phyloP scores from a whole-genome alignment of 305 asterid species.

The Plantago lanceolata region DNA sequence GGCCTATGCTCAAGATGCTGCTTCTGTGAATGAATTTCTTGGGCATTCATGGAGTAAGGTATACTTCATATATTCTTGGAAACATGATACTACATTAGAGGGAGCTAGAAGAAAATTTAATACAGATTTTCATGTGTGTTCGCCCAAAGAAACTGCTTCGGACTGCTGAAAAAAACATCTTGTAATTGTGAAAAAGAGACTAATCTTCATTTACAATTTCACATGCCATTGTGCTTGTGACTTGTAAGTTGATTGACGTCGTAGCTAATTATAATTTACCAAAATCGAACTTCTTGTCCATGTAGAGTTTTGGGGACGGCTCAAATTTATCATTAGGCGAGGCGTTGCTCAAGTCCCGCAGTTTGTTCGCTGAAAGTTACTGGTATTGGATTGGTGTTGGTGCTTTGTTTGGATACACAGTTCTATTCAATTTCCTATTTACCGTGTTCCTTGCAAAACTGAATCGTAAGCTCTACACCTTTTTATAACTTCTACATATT shows the following conservation, averaged over 20 bases:
- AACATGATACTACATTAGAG: too few species aligned
- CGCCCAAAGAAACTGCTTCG: conserved; percentile 12
- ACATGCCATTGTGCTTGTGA: neutral
- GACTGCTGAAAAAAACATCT: neutral
- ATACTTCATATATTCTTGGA: conserved; percentile 18
- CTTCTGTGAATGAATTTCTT: conserved; percentile 88
- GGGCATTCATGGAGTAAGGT: conserved; percentile 96
- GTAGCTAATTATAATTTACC: conserved; percentile 16
- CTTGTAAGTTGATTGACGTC: conserved; percentile 1
- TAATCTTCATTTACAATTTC: conserved; percentile 5
- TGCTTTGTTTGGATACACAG: conserved; percentile 79
- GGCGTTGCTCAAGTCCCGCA: conserved; percentile 76
- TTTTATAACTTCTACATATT: conserved; percentile 15
- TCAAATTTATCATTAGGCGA: conserved; percentile 60
- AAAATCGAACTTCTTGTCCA: conserved; percentile 26
- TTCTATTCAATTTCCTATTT: conserved; percentile 75
- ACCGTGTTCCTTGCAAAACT: conserved; percentile 71
- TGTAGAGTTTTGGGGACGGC: conserved; percentile 59
- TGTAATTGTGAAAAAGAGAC: neutral
- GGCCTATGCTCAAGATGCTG: conserved; percentile 91
- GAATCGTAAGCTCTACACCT: conserved; percentile 59
- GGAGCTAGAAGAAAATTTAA: neutral
- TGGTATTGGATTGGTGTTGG: conserved; percentile 99
- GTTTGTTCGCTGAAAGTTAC: conserved; percentile 70
- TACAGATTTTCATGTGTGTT: conserved; percentile 15